phyloP scores from a whole-genome alignment of 441 rosid genomes.

The Populus hybrid region DNA sequence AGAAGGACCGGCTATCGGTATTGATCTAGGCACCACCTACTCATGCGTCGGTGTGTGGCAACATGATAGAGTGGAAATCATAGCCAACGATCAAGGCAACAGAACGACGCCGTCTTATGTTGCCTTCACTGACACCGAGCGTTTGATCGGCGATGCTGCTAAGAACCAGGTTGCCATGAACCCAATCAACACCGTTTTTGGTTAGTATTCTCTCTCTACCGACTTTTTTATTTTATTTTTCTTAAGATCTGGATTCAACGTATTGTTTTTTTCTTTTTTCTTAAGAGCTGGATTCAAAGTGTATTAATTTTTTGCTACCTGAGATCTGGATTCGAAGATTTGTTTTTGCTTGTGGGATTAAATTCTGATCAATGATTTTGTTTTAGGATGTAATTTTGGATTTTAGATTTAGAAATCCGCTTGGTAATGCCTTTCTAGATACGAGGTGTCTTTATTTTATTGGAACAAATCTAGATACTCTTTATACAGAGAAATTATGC shows the following conservation, averaged over 20 bases:
- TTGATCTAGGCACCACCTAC: slow-evolving; percentile 59
- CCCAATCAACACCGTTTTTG: slow-evolving; percentile 52
- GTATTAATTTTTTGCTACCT: neutral
- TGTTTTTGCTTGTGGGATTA: neutral
- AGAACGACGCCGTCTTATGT: slow-evolving; percentile 61
- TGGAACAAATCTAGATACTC: neutral
- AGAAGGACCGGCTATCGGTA: slow-evolving; percentile 65
- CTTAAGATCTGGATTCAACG: neutral
- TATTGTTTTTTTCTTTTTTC: neutral
- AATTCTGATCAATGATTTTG: neutral
- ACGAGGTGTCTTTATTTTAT: no score
- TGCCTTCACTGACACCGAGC: slow-evolving; percentile 51
- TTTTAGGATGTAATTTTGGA: neutral
- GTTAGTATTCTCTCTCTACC: slow-evolving; percentile 19
- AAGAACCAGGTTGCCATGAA: slow-evolving; percentile 66
- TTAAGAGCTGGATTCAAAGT: neutral
- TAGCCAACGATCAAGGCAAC: slow-evolving; percentile 59
- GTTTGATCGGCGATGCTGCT: slow-evolving; percentile 50
- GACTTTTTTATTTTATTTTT: neutral
- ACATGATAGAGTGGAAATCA: slow-evolving; percentile 61
- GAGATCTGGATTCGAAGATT: neutral
- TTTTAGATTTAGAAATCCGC: neutral
- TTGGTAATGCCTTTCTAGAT: neutral
- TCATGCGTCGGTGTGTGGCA: slow-evolving; percentile 66
- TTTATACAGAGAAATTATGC: neutral